Conservation (phyloP, 2,329 filamentous ascomycete species). For the Aspergillus sp. region DNA sequence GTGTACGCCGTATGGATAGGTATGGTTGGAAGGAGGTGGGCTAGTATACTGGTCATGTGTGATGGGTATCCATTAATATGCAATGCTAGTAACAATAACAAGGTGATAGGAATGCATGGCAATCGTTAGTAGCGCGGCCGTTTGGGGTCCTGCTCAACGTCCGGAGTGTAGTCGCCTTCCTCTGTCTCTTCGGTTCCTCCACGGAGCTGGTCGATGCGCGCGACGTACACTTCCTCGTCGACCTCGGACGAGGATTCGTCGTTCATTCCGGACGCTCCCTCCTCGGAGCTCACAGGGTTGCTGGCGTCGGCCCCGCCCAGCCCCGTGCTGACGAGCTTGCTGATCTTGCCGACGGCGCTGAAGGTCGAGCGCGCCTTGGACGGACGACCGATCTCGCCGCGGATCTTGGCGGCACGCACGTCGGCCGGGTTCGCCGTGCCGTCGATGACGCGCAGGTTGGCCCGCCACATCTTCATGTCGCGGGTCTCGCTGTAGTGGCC, state of each 20-base stretch:
- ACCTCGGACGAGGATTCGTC: slow-evolving; percentile 1
- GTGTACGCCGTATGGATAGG: background rate
- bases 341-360: slow-evolving; percentile 35
- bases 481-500: slow-evolving; percentile 46
- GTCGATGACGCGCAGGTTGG: slow-evolving; percentile 46
- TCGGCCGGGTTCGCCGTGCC: slow-evolving; percentile 28
- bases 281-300: slow-evolving; percentile 24
- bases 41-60: too few relatives aligned
- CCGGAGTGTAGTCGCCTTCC: slow-evolving; percentile 25
- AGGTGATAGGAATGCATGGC: too few relatives aligned
- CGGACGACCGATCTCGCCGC: slow-evolving; percentile 26
- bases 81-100: too few relatives aligned
- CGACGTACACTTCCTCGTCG: slow-evolving; percentile 15
- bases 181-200: slow-evolving; percentile 29
- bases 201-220: slow-evolving; percentile 16
- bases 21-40: too few relatives aligned
- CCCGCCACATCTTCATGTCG: slow-evolving; percentile 48
- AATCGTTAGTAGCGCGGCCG: slow-evolving; percentile 8
- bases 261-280: slow-evolving; percentile 7
- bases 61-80: too few relatives aligned
- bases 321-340: slow-evolving; percentile 39
- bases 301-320: slow-evolving; percentile 29
- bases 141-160: slow-evolving; percentile 13
- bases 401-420: slow-evolving; percentile 27
- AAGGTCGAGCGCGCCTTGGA: slow-evolving; percentile 25